These are phyloP conservation scores for Odontarrhena argentea DNA, from an alignment of 345 rosid genomes.

Conservation along the genomic window DNA sequence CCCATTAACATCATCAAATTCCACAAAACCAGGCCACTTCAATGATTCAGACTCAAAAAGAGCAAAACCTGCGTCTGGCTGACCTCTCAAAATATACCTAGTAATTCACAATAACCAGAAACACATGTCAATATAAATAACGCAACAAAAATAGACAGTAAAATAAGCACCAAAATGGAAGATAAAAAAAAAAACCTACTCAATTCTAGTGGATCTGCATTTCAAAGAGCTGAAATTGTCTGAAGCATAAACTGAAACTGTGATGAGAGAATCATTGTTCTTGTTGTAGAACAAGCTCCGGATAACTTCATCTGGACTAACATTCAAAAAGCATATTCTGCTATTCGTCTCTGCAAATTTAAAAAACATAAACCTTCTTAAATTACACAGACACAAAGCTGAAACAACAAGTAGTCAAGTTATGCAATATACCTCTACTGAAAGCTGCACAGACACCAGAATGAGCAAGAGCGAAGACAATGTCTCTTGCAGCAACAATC, in stretches of 20 bases:
- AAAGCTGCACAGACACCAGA: conserved; percentile 98
- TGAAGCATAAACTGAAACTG: conserved; percentile 93
- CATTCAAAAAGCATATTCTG: conserved; percentile 86
- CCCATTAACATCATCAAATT: conserved; percentile 98
- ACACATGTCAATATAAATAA: not conserved
- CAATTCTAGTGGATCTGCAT: conserved; percentile 94
- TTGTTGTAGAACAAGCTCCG: conserved; percentile 89
- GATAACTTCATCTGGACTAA: conserved; percentile 89
- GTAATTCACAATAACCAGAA: conserved; percentile 28
- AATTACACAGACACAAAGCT: conserved; percentile 9
- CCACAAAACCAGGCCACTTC: conserved; percentile 99
- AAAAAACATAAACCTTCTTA: not conserved
- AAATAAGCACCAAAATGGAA: not conserved
- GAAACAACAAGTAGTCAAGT: not conserved
- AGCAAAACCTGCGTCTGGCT: conserved; percentile 94
- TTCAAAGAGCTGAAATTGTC: conserved; percentile 94
- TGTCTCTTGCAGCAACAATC: conserved; percentile 93
- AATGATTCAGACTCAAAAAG: conserved; percentile 95
- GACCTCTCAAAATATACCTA: conserved; percentile 87
- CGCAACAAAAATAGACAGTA: not conserved
- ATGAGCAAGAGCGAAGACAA: conserved; percentile 94
- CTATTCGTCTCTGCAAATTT: conserved; percentile 72
- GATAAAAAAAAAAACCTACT: conserved; percentile 48
- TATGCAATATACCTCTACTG: conserved; percentile 63
- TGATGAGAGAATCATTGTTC: conserved; percentile 96